Percentiles rank a stretch among this genome's conserved stretches.
phyloP scores from a whole-genome alignment of 257 asterid genomes.

The Rubia yunnanensis region DNA sequence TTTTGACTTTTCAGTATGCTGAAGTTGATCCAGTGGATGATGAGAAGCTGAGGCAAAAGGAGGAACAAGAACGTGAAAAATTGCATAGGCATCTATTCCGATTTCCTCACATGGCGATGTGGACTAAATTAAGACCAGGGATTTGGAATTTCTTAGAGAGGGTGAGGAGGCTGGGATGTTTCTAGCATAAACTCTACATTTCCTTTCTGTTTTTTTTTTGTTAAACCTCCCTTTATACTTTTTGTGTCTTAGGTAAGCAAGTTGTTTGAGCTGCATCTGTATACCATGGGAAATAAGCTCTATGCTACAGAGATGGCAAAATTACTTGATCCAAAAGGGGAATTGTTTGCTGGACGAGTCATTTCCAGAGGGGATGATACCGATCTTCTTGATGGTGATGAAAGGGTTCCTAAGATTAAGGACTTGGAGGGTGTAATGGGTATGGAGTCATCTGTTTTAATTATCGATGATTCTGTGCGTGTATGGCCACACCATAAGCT shows the following conservation, averaged over 20 bases:
- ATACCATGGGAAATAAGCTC: constrained; percentile 96
- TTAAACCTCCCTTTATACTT: constrained; percentile 6
- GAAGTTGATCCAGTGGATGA: constrained; percentile 82
- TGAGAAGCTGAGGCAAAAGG: constrained; percentile 86
- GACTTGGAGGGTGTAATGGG: constrained; percentile 98
- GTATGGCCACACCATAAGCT: constrained; percentile 94
- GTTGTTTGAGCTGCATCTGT: constrained; percentile 81
- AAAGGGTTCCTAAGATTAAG: constrained; percentile 76
- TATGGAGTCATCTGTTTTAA: constrained; percentile 85
- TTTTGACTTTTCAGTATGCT: constrained; percentile 49
- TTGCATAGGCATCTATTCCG: constrained; percentile 73
- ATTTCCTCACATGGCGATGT: constrained; percentile 97
- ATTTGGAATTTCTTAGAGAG: constrained; percentile 95
- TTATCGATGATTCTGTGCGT: constrained; percentile 84
- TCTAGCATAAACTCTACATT: background rate
- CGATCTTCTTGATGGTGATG: constrained; percentile 75
- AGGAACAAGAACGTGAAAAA: constrained; percentile 88
- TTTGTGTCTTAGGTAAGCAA: constrained; percentile 61
- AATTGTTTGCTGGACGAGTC: constrained; percentile 89
- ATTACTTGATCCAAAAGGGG: constrained; percentile 96
- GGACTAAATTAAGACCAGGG: constrained; percentile 99
- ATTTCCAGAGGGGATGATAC: constrained; percentile 90
- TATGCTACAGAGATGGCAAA: constrained; percentile 99
- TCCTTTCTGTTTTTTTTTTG: background rate
- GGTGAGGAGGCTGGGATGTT: constrained; percentile 31